phyloP scores from a whole-genome alignment of 768 basidiomycete genomes.

The Calvatia gigantea region DNA sequence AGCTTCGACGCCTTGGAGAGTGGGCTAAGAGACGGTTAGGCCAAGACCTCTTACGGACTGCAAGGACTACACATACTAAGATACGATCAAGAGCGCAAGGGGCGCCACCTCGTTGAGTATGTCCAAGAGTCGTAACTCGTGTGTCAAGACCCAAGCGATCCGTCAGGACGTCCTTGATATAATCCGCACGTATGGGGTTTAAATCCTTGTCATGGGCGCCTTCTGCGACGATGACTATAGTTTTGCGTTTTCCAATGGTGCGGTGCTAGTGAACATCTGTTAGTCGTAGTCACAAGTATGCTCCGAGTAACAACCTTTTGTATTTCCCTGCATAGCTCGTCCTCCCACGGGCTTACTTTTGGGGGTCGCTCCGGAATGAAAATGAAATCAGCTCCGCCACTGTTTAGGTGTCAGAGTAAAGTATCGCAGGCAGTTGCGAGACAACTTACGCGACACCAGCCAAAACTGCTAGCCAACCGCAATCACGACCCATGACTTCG shows the following conservation, averaged over 20 bases:
- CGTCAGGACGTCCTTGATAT: constrained; percentile 86
- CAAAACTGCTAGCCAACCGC: constrained; percentile 96
- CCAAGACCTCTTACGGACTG: background rate
- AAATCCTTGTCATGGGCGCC: constrained; percentile 87
- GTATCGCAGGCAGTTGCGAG: background rate
- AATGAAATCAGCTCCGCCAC: constrained; percentile 92
- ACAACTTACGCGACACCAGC: constrained; percentile 79
- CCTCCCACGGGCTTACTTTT: constrained; percentile 76
- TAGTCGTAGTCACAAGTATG: background rate
- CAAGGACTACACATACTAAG: constrained; percentile 50
- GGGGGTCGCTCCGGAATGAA: constrained; percentile 97
- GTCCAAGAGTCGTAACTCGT: constrained; percentile 93
- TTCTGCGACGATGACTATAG: constrained; percentile 97
- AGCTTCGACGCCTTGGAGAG: constrained; percentile 93
- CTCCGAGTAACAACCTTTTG: constrained; percentile 53
- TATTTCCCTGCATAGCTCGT: constrained; percentile 85
- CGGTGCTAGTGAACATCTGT: constrained; percentile 63
- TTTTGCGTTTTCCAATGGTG: constrained; percentile 90
- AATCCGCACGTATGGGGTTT: constrained; percentile 88
- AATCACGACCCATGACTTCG: constrained; percentile 99
- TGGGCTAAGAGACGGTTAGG: constrained; percentile 56
- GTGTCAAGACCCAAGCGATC: constrained; percentile 91
- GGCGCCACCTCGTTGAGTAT: constrained; percentile 92
- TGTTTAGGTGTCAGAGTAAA: constrained; percentile 22
- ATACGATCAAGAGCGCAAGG: constrained; percentile 94